Evolutionary conservation across 2,329 filamentous ascomycete species (phyloP).

Genomic region (Alternaria consortialis): DNA sequence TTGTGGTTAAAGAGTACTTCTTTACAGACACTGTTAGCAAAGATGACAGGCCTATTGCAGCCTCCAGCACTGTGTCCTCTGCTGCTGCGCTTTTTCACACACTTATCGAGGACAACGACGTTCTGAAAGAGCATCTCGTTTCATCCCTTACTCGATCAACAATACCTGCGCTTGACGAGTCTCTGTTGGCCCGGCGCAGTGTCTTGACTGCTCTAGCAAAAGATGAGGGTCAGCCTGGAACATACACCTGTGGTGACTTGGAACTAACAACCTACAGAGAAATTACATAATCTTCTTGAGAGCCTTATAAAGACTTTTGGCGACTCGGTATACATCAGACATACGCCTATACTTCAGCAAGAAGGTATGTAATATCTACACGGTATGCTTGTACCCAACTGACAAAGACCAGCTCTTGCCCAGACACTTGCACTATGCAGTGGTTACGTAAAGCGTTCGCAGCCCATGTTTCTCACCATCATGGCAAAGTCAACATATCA

Average conservation of each 20-base stretch:
- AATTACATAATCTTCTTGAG: conserved; percentile 68
- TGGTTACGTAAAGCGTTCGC: conserved; percentile 75
- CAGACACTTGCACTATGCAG: conserved; percentile 81
- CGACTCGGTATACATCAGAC: conserved; percentile 85
- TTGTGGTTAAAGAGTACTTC: conserved; percentile 36
- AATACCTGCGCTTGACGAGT: conserved; percentile 39
- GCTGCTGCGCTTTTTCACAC: conserved; percentile 33
- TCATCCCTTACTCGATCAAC: conserved; percentile 53
- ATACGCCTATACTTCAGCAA: conserved; percentile 85
- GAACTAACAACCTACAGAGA: conserved; percentile 42
- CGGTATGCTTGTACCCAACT: conserved; percentile 23
- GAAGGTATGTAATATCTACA: conserved; percentile 67
- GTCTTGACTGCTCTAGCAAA: conserved; percentile 52
- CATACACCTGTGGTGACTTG: neutral
- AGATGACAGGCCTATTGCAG: conserved; percentile 21
- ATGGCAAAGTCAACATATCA: conserved; percentile 77
- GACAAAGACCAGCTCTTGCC: conserved; percentile 69
- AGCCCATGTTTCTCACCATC: conserved; percentile 72
- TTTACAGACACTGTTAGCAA: conserved; percentile 14
- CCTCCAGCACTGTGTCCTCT: conserved; percentile 34
- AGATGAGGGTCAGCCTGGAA: conserved; percentile 50
- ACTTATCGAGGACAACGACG: conserved; percentile 39
- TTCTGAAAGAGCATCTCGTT: conserved; percentile 43
- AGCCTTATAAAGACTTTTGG: conserved; percentile 79
- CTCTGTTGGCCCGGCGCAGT: conserved; percentile 46